These are phyloP conservation scores for Urtica urens DNA, from an alignment of 306 rosid species.

Conservation along the genomic window DNA sequence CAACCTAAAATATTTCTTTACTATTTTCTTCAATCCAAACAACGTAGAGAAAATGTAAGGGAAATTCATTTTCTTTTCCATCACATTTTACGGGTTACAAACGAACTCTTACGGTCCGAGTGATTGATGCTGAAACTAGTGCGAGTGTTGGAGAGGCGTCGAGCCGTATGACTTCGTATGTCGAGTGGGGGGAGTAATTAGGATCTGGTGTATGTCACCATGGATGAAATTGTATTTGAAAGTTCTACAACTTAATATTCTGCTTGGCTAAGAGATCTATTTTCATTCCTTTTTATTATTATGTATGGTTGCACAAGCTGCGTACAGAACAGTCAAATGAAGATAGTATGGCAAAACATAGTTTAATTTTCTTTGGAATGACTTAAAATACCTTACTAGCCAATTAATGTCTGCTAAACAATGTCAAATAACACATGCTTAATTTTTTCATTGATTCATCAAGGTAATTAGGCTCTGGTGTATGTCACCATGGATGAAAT, in stretches of 20 bases:
- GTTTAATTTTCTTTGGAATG: conserved; percentile 65
- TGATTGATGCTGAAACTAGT: conserved; percentile 65
- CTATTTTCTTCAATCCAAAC: too few relatives aligned
- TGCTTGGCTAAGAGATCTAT: neutral
- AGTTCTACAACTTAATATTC: too few relatives aligned
- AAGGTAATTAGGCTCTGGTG: conserved; percentile 57
- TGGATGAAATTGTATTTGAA: too few relatives aligned
- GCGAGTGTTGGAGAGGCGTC: conserved; percentile 52
- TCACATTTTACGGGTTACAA: too few relatives aligned
- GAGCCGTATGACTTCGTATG: conserved; percentile 33
- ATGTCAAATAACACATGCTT: conserved; percentile 69
- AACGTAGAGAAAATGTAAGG: too few relatives aligned
- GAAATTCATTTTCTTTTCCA: too few relatives aligned
- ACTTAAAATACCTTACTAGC: conserved; percentile 70
- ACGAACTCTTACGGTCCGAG: conserved; percentile 47
- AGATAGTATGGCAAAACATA: conserved; percentile 58
- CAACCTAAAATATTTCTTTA: too few relatives aligned
- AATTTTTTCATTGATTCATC: conserved; percentile 76
- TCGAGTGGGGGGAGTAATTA: conserved; percentile 68
- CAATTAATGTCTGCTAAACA: conserved; percentile 65
- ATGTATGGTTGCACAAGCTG: conserved; percentile 84
- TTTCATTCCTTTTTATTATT: conserved; percentile 13
- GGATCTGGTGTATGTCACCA: conserved; percentile 62
- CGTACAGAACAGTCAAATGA: conserved; percentile 61
- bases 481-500: conserved; percentile 64